These are phyloP conservation scores for Fomitopsis serialis DNA, from an alignment of 768 basidiomycete species.

Conservation along the genomic window DNA sequence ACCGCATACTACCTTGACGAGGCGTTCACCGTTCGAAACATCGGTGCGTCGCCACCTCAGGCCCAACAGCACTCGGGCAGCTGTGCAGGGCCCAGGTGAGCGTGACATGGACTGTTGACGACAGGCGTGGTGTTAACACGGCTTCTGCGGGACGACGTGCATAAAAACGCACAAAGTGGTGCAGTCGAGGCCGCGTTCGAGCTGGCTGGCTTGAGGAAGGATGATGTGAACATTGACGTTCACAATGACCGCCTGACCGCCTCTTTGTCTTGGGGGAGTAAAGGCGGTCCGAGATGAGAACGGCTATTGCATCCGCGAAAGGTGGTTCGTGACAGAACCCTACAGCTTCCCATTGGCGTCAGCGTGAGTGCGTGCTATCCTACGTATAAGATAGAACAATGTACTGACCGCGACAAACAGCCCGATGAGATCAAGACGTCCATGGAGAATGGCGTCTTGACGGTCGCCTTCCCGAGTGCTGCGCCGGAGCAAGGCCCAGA, in stretches of 20 bases:
- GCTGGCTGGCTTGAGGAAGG: constrained; percentile 47
- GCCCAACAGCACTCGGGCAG: neutral
- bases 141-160: constrained; percentile 35
- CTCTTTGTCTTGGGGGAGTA: constrained; percentile 45
- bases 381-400: neutral
- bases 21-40: neutral
- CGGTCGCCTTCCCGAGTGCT: constrained; percentile 23
- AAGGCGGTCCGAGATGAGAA: constrained; percentile 27
- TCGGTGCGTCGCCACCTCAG: neutral
- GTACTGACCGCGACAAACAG: neutral
- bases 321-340: constrained; percentile 41
- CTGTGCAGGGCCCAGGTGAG: constrained; percentile 4
- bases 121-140: neutral
- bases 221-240: constrained; percentile 42
- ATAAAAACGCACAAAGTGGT: constrained; percentile 36
- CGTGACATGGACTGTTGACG: neutral
- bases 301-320: constrained; percentile 37
- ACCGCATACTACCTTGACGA: constrained; percentile 13
- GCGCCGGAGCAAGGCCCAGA: constrained; percentile 18
- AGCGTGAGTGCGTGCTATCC: constrained; percentile 30
- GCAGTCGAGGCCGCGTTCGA: constrained; percentile 48
- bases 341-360: constrained; percentile 43
- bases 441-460: constrained; percentile 25
- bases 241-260: constrained; percentile 42
- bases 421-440: constrained; percentile 16